Conservation (phyloP, 2,329 filamentous ascomycete species). For the Colletotrichum melonis region DNA sequence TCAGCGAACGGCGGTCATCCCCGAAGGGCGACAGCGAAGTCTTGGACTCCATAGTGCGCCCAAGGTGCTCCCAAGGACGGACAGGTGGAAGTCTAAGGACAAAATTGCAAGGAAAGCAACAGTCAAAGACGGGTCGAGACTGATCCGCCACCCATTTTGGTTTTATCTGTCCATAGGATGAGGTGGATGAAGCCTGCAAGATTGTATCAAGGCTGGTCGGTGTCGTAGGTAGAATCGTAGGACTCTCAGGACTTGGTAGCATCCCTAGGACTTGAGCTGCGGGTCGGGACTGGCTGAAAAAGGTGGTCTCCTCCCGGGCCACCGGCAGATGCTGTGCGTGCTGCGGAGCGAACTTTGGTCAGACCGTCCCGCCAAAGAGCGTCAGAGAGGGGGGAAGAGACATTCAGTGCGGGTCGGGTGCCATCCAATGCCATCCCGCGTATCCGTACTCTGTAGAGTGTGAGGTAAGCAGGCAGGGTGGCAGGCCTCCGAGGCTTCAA, state of each 20-base stretch:
- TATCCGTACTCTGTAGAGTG: neutral
- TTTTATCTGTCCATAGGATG: constrained; percentile 29
- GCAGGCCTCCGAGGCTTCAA: neutral
- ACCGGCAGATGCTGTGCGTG: constrained; percentile 15
- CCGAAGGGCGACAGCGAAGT: constrained; percentile 42
- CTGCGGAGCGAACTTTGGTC: neutral
- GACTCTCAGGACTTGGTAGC: constrained; percentile 29
- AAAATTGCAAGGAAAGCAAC: constrained; percentile 9
- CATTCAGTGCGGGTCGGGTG: constrained; percentile 2
- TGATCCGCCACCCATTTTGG: constrained; percentile 34
- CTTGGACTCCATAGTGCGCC: constrained; percentile 45
- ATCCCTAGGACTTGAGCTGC: constrained; percentile 30
- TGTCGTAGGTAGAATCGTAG: constrained; percentile 35
- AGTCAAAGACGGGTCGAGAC: constrained; percentile 18
- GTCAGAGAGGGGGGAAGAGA: constrained; percentile 2
- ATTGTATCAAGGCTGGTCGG: neutral
- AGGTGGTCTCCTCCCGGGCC: constrained; percentile 20
- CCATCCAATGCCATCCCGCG: neutral
- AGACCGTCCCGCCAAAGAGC: too few species aligned
- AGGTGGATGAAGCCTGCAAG: constrained; percentile 13
- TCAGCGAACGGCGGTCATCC: constrained; percentile 39
- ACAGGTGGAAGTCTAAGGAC: neutral
- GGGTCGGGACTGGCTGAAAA: constrained; percentile 32
- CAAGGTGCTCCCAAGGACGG: neutral
- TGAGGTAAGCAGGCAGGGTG: constrained; percentile 15